phyloP scores from a whole-genome alignment of 345 rosid species.

The Mercurialis annua region DNA sequence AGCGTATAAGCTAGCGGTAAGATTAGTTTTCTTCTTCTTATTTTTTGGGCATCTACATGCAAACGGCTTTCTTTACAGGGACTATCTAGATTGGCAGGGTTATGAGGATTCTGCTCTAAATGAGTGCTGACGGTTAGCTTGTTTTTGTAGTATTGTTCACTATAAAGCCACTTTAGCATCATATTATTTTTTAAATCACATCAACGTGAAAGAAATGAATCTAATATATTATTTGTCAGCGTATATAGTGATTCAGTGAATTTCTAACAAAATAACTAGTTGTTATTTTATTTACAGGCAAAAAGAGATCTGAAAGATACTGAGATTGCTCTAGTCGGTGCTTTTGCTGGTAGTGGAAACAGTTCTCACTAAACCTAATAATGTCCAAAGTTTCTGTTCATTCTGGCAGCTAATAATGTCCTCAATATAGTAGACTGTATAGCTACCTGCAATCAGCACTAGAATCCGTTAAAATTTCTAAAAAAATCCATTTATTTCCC shows the following conservation, averaged over 20 bases:
- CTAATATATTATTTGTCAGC: neutral
- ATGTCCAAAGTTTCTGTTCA: neutral
- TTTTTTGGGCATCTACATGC: neutral
- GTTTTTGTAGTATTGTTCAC: neutral
- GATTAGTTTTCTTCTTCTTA: constrained; percentile 29
- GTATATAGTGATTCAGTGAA: neutral
- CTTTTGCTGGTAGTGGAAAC: constrained; percentile 64
- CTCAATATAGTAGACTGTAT: neutral
- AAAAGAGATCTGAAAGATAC: constrained; percentile 73
- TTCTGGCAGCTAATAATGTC: neutral
- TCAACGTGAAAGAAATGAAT: neutral
- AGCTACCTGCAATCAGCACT: neutral
- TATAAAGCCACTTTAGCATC: neutral
- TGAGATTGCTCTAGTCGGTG: constrained; percentile 84
- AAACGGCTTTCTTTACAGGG: neutral
- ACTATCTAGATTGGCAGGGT: neutral
- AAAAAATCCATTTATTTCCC: neutral
- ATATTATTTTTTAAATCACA: neutral
- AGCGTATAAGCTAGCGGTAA: constrained; percentile 78
- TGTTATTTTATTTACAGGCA: constrained; percentile 40
- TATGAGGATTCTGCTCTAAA: neutral
- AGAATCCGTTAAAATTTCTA: neutral
- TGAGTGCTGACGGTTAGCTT: neutral
- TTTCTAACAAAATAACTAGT: neutral
- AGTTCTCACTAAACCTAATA: neutral